A percentile compares a stretch with the other conserved stretches of the same genome.
Evolutionary conservation across 2,329 filamentous ascomycete genomes (phyloP).

Genomic region (Aspergillus sp.): DNA sequence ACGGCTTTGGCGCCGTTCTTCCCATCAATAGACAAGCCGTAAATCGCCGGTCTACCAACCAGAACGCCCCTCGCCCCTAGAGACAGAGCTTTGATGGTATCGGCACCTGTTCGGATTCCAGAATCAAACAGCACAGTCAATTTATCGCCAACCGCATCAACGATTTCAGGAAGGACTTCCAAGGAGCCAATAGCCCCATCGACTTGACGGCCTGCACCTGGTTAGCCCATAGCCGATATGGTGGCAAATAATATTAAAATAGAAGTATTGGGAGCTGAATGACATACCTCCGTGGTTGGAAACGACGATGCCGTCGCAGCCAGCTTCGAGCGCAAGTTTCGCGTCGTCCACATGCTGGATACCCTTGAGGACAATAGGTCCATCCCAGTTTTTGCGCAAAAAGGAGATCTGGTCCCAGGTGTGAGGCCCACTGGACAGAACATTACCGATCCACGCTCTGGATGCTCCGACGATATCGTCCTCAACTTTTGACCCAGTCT

Average conservation of each 20-base stretch:
- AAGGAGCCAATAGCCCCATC: slow-evolving; percentile 53
- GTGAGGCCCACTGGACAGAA: slow-evolving; percentile 55
- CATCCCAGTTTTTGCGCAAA: slow-evolving; percentile 61
- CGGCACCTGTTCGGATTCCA: slow-evolving; percentile 50
- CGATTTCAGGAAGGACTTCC: slow-evolving; percentile 59
- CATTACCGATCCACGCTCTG: slow-evolving; percentile 52
- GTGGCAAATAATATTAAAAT: not conserved
- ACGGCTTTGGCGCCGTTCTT: slow-evolving; percentile 55
- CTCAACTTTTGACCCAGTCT: slow-evolving; percentile 47
- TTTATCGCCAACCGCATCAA: slow-evolving; percentile 56
- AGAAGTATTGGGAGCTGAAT: not conserved
- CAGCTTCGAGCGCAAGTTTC: slow-evolving; percentile 43
- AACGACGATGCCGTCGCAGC: slow-evolving; percentile 52
- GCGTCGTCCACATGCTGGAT: slow-evolving; percentile 54
- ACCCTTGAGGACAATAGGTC: slow-evolving; percentile 64
- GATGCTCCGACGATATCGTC: slow-evolving; percentile 53
- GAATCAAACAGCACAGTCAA: slow-evolving; percentile 53
- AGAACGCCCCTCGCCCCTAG: slow-evolving; percentile 60
- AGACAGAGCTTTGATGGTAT: slow-evolving; percentile 53
- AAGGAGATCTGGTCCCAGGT: slow-evolving; percentile 63
- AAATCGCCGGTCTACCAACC: slow-evolving; percentile 59
- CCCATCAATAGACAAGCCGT: slow-evolving; percentile 57
- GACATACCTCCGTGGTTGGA: slow-evolving; percentile 52
- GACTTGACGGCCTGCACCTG: slow-evolving; percentile 43
- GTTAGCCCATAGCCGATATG: not conserved